Base-by-base conservation (phyloP, 2,329 filamentous ascomycete genomes). In the Fusarium udum region DNA sequence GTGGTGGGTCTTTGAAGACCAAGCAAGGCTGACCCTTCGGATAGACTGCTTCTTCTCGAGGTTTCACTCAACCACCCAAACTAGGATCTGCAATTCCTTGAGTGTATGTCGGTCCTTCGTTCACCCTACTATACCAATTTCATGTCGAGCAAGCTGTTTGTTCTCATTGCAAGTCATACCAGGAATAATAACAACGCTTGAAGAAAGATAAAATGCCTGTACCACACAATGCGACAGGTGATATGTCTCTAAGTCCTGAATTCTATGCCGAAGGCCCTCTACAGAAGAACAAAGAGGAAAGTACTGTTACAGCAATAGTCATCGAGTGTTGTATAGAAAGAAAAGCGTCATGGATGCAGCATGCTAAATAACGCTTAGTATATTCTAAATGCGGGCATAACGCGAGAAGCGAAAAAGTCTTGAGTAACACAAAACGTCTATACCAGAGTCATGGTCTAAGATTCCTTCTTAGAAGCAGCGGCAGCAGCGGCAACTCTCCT, bases 401-500 rank as follows among this genome's bases (percentile, higher is more conserved):
- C 15, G 7, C 51, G 18, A 40, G 20, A 40, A 40, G 24, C 20
- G 15, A n/a, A 22, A 8, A 40, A 18, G 14, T 31, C 14, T 20
- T 40, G 20, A 9, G 20, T 4, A 28, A n/a, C 20, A 40, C 7
- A n/a, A 40, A 28, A 24, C 8, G 16, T 24, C 32, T 51, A 13
- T 9, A 39, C 22, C 11, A 6, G 14, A n/a, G 12, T 14, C 12
- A 20, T 3, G n/a, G 22, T 18, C 6, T 40, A 40, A 9, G 34
- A 40, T 14, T 55, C 34, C 51, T 55, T 55, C 51, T 55, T 39
- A 14, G 51, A 55, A 40, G 51, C 51, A 3, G 51, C 51, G 88
- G 61, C 49, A 6, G 61, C 60, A 4, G 60, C 63, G 15, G 63
- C 63, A 26, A 32, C 61, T 26, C 42, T 58, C 28, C 63, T 66